Evolutionary conservation across 73 alveolate species (phyloP).

Genomic region (Paramecium octaurelia): DNA sequence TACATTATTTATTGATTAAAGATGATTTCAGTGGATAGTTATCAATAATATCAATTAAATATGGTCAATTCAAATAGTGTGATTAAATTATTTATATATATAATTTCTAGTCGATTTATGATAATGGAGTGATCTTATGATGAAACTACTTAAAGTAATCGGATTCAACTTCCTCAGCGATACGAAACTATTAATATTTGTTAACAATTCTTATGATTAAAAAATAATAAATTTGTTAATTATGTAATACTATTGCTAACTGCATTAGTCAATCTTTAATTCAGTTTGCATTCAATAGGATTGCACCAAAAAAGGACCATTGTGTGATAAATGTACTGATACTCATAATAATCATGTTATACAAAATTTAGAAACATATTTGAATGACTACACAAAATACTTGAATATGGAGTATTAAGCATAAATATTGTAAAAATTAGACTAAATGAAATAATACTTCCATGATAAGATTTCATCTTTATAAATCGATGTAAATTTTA

Average conservation of each 20-base stretch:
- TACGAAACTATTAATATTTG: background rate
- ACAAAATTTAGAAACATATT: background rate
- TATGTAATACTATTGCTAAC: background rate
- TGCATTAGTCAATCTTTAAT: background rate
- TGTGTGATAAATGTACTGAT: background rate
- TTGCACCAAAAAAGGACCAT: background rate
- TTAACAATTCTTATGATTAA: background rate
- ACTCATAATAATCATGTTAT: background rate
- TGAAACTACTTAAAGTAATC: background rate
- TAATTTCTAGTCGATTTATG: background rate
- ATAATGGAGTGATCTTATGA: background rate
- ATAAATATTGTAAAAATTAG: background rate
- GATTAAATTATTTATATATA: background rate
- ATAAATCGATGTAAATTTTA: background rate
- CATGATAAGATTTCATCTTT: background rate
- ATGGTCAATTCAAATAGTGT: background rate
- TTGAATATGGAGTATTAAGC: background rate
- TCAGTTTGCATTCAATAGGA: background rate
- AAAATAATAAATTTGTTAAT: background rate
- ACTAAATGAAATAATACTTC: background rate
- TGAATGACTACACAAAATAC: background rate
- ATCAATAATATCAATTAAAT: background rate
- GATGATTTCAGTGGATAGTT: background rate
- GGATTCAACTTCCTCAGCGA: background rate
- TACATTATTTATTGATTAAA: background rate